Percentiles rank a stretch among this genome's conserved stretches.
These are phyloP conservation scores for Nidula niveotomentosa DNA, from an alignment of 1,284 basidiomycete species.

Conservation along the genomic window DNA sequence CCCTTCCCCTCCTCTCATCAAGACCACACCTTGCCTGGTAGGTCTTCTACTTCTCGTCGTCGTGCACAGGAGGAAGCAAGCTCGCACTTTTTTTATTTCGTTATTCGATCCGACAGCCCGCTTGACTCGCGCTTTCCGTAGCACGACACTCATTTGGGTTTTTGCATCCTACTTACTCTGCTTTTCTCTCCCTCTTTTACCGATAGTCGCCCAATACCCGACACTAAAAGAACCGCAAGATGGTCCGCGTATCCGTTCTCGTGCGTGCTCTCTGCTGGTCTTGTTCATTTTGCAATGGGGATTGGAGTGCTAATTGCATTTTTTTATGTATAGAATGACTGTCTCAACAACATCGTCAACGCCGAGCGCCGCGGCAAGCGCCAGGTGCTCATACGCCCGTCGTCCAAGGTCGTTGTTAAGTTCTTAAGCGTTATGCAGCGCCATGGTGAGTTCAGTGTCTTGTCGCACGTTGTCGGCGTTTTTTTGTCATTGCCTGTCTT, in stretches of 20 bases:
- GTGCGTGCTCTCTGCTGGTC: constrained; percentile 41
- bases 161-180: constrained; percentile 28
- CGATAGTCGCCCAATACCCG: constrained; percentile 17
- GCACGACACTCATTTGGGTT: constrained; percentile 80
- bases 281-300: constrained; percentile 4
- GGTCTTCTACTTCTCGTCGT: too few species aligned
- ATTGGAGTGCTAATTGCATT: too few species aligned
- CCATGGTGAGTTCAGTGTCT: constrained; percentile 93
- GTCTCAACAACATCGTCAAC: constrained; percentile 97
- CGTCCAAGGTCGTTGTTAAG: constrained; percentile 95
- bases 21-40: too few species aligned
- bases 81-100: too few species aligned
- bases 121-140: constrained; percentile 80
- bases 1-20: too few species aligned
- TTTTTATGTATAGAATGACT: constrained; percentile 65
- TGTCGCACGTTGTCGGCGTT: too few species aligned
- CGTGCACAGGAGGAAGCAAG: too few species aligned
- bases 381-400: constrained; percentile 94
- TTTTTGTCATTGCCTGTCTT: too few species aligned
- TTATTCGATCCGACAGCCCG: constrained; percentile 35
- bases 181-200: constrained; percentile 13
- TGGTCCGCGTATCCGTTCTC: constrained; percentile 86
- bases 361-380: constrained; percentile 98
- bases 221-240: constrained; percentile 42
- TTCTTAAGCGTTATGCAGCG: constrained; percentile 97